These are phyloP conservation scores for Coemansia sp. DNA, from an alignment of 192 early-diverging fungal genomes.

Conservation along the genomic window DNA sequence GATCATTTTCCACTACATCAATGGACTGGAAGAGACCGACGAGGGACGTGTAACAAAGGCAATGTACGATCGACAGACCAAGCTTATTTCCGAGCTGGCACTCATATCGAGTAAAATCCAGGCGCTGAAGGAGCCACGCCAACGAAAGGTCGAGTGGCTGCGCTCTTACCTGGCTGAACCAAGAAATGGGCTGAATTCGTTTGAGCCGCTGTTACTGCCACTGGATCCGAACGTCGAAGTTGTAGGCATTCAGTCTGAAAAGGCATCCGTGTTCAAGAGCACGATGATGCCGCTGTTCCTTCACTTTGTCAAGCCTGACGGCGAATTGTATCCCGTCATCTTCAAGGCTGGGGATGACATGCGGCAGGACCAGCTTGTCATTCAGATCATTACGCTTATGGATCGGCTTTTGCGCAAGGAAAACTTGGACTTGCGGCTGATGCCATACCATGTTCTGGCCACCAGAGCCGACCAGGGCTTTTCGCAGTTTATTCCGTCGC, in stretches of 20 bases:
- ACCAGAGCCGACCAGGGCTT: conserved; percentile 94
- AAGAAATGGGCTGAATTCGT: conserved; percentile 76
- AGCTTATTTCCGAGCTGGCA: conserved; percentile 76
- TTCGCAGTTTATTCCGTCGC: conserved; percentile 91
- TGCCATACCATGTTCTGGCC: conserved; percentile 94
- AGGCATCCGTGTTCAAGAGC: conserved; percentile 86
- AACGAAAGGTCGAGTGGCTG: conserved; percentile 89
- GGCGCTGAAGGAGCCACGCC: conserved; percentile 76
- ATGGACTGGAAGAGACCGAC: conserved; percentile 57
- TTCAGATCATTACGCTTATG: conserved; percentile 98
- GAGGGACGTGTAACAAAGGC: conserved; percentile 68
- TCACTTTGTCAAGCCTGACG: conserved; percentile 81
- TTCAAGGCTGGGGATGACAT: conserved; percentile 98
- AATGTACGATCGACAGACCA: conserved; percentile 77
- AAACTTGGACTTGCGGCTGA: conserved; percentile 90
- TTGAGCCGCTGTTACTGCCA: conserved; percentile 84
- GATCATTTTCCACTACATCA: conserved; percentile 82
- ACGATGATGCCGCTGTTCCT: conserved; percentile 84
- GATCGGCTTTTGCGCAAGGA: conserved; percentile 92
- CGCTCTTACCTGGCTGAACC: conserved; percentile 76
- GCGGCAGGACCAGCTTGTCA: conserved; percentile 96
- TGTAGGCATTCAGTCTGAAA: conserved; percentile 81
- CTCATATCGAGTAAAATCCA: conserved; percentile 75
- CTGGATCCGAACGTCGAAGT: conserved; percentile 89
- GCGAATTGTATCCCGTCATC: conserved; percentile 89